Evolutionary conservation across 2,329 filamentous ascomycete species (phyloP), one percentile per base, ranked within the genome.

Genomic region (Epichloe sylvatica): DNA sequence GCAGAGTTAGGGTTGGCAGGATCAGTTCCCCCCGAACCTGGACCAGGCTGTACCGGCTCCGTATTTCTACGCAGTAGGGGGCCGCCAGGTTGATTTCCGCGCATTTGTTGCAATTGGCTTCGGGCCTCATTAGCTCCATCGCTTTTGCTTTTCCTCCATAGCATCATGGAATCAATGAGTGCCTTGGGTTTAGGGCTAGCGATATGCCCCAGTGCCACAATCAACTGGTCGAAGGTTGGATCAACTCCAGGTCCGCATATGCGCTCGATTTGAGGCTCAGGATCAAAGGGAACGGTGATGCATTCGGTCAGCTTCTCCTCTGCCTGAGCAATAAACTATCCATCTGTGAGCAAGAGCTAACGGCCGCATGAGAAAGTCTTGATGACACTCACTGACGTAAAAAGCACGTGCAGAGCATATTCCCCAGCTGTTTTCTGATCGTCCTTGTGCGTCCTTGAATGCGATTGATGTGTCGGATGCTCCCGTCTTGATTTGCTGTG

Each of bases 81-180:
- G 38, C 66, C 75, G 41, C 66, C 74, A 7, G 66, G 68, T 5
- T 63, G 57, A 40, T 62, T 65, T 35, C 64, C 63, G 15, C 70
- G 71, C 19, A 70, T 64, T 49, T 80, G 76, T 56, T 80, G 77
- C 21, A 81, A 66, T 58, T 80, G 73, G 42, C 56, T 66, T 21
- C 80, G 74, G 30, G 84, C 83, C 54, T 83, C 78, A 57, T 80
- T 83, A 30, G 90, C 89, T 21, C 84, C 81, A 66, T 97, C 91
- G 55, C 89, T 94, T 70, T 97, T 97, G 55, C 81, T 86, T 67
- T 96, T 97, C 50, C 92, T 82, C 92, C 92, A 98, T 34, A 94
- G 77, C 87, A 98, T 98, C 65, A 98, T 89, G 19, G 87, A 90
- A 66, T 98, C 92, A 60, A 98, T 96, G 47, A 98, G 70, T 5